phyloP scores from a whole-genome alignment of 2,329 filamentous ascomycete genomes.

The Trichoderma sp. region DNA sequence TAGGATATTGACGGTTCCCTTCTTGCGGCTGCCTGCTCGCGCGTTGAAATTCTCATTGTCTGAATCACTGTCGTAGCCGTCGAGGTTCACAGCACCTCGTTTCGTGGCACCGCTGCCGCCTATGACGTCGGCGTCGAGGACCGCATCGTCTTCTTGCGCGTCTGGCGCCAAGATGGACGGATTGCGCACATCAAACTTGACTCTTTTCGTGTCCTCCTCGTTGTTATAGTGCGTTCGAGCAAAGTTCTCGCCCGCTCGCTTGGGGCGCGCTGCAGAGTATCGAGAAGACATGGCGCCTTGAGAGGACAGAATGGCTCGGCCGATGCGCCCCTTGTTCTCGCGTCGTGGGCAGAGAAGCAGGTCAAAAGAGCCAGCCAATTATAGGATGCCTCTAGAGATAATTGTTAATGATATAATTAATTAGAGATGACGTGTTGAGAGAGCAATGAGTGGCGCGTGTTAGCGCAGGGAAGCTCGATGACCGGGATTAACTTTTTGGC shows the following conservation, averaged over 20 bases:
- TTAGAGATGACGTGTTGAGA: background rate
- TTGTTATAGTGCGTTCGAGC: constrained; percentile 69
- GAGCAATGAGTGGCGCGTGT: background rate
- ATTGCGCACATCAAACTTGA: constrained; percentile 92
- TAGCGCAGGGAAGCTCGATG: background rate
- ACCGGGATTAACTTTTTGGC: constrained; percentile 22
- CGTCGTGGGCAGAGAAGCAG: background rate
- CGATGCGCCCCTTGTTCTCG: background rate
- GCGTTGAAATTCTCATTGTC: constrained; percentile 85
- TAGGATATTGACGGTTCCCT: constrained; percentile 50
- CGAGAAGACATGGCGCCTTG: constrained; percentile 27
- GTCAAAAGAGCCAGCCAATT: background rate
- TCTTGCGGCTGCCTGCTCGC: constrained; percentile 63
- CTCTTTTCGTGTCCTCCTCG: constrained; percentile 65
- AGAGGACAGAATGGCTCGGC: background rate
- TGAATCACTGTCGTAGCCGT: constrained; percentile 95
- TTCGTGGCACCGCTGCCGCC: constrained; percentile 77
- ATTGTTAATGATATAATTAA: background rate
- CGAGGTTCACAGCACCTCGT: constrained; percentile 91
- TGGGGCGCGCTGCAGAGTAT: constrained; percentile 58
- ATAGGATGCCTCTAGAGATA: background rate
- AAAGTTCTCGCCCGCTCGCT: constrained; percentile 80
- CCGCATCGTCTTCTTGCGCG: constrained; percentile 67
- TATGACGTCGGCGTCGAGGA: constrained; percentile 91
- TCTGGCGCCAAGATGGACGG: constrained; percentile 89